A percentile compares a stretch with the other conserved stretches of the same genome.
These are phyloP conservation scores for Saccharomycopsis sp. DNA, from an alignment of 805 yeast genomes.

Conservation along the genomic window DNA sequence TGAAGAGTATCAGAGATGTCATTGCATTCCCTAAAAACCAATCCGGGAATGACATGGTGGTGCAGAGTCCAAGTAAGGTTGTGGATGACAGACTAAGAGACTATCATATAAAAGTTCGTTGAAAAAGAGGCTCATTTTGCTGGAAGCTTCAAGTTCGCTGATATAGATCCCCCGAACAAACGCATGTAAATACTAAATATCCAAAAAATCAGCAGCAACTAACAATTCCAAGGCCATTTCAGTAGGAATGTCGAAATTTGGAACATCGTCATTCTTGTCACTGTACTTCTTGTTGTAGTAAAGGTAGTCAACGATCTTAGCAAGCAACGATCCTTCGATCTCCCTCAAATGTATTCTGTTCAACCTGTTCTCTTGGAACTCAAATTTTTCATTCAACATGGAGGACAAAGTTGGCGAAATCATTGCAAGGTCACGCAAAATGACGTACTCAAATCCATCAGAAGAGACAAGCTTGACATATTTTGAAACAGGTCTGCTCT, in stretches of 20 bases:
- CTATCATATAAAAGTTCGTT: conserved; percentile 4
- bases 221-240: conserved; percentile 86
- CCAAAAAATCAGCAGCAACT: conserved; percentile 88
- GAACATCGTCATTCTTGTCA: conserved; percentile 47
- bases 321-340: conserved; percentile 61
- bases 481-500: too few relatives aligned
- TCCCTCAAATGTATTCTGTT: conserved; percentile 27
- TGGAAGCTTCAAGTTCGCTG: not conserved
- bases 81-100: conserved; percentile 5
- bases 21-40: conserved; percentile 93
- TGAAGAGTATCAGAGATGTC: conserved; percentile 77
- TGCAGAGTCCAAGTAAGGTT: conserved; percentile 73
- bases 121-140: not conserved
- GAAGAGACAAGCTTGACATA: conserved; percentile 20
- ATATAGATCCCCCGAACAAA: too few relatives aligned
- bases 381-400: conserved; percentile 19
- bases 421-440: conserved; percentile 17
- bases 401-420: conserved; percentile 21
- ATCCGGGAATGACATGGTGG: conserved; percentile 81
- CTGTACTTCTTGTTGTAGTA: conserved; percentile 64
- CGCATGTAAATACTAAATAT: too few relatives aligned
- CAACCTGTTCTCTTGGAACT: conserved; percentile 18
- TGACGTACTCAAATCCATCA: conserved; percentile 20
- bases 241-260: conserved; percentile 87
- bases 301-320: conserved; percentile 77